A percentile compares a stretch with the other conserved stretches of the same genome.
phyloP scores from a whole-genome alignment of 768 basidiomycete genomes.

The Auricularia heimuer region DNA sequence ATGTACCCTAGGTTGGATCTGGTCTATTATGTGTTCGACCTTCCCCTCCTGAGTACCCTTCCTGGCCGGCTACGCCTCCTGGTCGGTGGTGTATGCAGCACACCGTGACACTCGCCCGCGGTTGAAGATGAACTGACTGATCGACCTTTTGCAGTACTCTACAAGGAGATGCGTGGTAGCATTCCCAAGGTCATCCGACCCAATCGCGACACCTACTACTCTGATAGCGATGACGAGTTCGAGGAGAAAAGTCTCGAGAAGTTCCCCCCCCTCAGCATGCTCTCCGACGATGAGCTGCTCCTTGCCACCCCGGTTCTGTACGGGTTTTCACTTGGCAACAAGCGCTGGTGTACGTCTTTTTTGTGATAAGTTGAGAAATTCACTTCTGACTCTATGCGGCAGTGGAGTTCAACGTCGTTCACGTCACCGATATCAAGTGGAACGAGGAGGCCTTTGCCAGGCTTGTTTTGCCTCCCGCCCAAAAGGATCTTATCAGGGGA shows the following conservation, averaged over 20 bases:
- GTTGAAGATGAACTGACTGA: background rate
- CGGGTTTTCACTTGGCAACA: slow-evolving; percentile 53
- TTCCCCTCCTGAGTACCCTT: no score
- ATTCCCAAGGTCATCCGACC: background rate
- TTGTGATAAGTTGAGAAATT: background rate
- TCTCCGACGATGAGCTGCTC: slow-evolving; percentile 44
- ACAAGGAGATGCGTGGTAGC: background rate
- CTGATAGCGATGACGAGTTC: background rate
- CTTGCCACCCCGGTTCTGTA: slow-evolving; percentile 48
- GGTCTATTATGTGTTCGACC: no score
- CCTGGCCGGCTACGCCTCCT: no score
- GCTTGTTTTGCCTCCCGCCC: slow-evolving; percentile 42
- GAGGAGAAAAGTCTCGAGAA: background rate
- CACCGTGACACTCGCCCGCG: no score
- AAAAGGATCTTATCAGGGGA: slow-evolving; percentile 45
- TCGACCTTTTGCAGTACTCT: background rate
- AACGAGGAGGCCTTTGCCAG: slow-evolving; percentile 46
- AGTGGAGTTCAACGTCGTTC: slow-evolving; percentile 31
- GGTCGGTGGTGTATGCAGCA: no score
- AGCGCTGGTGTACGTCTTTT: slow-evolving; percentile 41
- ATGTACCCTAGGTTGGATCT: no score
- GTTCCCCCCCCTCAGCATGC: background rate
- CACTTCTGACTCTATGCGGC: background rate
- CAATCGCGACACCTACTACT: background rate
- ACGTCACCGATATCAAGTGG: slow-evolving; percentile 46